Evolutionary conservation across 2,329 filamentous ascomycete species (phyloP).

Genomic region (Trichoderma semiorbis): DNA sequence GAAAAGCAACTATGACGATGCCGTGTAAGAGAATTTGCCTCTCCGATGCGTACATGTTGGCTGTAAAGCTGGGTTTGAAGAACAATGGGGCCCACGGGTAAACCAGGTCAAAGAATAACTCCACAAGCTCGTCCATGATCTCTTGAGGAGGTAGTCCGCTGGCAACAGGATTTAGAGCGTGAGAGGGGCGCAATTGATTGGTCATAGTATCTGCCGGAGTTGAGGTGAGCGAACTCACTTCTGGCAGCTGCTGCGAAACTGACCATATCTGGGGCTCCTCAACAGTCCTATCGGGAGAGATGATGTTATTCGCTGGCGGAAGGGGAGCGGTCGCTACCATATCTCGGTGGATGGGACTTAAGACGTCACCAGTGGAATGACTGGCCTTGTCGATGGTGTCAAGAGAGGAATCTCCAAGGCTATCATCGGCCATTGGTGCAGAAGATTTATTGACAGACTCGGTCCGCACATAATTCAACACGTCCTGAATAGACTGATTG

Average conservation of each 20-base stretch:
- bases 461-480: background rate
- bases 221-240: background rate
- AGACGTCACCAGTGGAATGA: background rate
- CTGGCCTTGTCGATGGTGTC: background rate
- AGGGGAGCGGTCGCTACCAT: background rate
- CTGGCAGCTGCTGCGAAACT: background rate
- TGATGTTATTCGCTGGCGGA: background rate
- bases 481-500: background rate
- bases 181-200: background rate
- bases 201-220: background rate
- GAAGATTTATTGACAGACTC: background rate
- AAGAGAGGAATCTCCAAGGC: background rate
- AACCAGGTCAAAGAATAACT: background rate
- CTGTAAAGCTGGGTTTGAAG: background rate
- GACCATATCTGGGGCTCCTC: background rate
- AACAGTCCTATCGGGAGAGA: background rate
- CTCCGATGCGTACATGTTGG: background rate
- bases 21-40: background rate
- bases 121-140: background rate
- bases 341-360: background rate
- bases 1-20: background rate
- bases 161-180: background rate
- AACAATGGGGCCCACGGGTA: background rate
- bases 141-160: background rate
- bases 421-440: background rate